A percentile compares a stretch with the other conserved stretches of the same genome.
Evolutionary conservation across 176 grass and related monocot species (phyloP).

Genomic region (barley (Hordeum vulgare)): DNA sequence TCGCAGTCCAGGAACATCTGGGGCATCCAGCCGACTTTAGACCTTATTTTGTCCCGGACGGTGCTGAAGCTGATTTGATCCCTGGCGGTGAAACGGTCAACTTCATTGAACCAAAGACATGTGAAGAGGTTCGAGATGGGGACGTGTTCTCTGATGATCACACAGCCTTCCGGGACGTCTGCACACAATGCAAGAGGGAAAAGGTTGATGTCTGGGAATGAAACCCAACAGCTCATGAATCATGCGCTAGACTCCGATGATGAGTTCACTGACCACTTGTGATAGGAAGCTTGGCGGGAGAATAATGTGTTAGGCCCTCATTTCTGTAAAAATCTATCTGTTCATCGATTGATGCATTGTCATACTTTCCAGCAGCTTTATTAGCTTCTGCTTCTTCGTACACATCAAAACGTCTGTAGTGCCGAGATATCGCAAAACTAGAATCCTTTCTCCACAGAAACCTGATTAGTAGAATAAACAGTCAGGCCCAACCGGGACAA

Average conservation of each 20-base stretch:
- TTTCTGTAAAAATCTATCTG: constrained; percentile 95
- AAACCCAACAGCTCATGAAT: neutral
- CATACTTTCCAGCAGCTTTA: constrained; percentile 95
- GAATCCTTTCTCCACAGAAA: constrained; percentile 90
- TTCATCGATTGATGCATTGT: constrained; percentile 84
- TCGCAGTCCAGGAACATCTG: constrained; percentile 95
- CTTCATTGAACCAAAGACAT: constrained; percentile 99
- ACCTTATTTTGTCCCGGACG: constrained; percentile 80
- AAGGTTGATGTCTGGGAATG: neutral
- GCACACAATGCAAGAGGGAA: neutral
- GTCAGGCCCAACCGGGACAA: neutral
- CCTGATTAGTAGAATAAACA: constrained; percentile 31
- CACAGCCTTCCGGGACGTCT: constrained; percentile 99
- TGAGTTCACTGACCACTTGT: constrained; percentile 71
- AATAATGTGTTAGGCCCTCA: constrained; percentile 83
- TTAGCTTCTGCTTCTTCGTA: constrained; percentile 99
- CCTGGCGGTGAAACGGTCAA: constrained; percentile 87
- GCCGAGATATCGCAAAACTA: constrained; percentile 84
- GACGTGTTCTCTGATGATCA: constrained; percentile 95
- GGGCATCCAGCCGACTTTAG: constrained; percentile 66
- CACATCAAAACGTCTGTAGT: constrained; percentile 95
- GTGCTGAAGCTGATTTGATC: constrained; percentile 99
- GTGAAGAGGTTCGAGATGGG: constrained; percentile 93
- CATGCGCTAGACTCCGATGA: neutral
- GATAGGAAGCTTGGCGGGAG: constrained; percentile 78